Percentiles rank a stretch among this genome's conserved stretches.
These are phyloP conservation scores for Solioccasus polychromus DNA, from an alignment of 768 basidiomycete genomes.

Conservation along the genomic window DNA sequence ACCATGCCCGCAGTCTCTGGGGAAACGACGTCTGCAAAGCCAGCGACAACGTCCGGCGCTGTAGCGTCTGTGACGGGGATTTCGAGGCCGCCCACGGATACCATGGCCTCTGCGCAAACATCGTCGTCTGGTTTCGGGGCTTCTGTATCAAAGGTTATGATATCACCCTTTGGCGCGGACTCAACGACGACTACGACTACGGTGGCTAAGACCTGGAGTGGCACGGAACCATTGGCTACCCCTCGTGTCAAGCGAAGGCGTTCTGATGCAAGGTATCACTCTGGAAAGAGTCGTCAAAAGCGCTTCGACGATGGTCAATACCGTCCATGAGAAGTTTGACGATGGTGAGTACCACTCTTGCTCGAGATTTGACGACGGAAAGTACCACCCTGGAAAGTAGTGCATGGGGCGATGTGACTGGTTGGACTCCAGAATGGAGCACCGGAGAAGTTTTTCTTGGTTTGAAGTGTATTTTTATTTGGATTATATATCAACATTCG, in stretches of 20 bases:
- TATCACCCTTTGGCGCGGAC: too few species aligned
- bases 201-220: too few species aligned
- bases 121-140: neutral
- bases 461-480: constrained; percentile 6
- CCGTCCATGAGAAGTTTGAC: constrained; percentile 2
- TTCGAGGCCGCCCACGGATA: neutral
- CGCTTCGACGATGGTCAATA: constrained; percentile 6
- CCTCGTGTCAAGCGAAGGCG: neutral
- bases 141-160: too few species aligned
- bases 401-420: neutral
- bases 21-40: too few species aligned
- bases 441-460: neutral
- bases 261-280: neutral
- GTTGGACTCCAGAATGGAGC: neutral
- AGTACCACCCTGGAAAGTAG: neutral
- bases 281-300: constrained; percentile 1
- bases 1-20: too few species aligned
- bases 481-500: constrained; percentile 11
- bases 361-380: neutral
- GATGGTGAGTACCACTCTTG: constrained; percentile 15
- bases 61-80: constrained; percentile 2
- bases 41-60: too few species aligned
- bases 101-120: constrained; percentile 2
- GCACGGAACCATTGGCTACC: too few species aligned
- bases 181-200: too few species aligned